These are phyloP conservation scores for Mallotus repandus DNA, from an alignment of 441 rosid genomes.

Conservation along the genomic window DNA sequence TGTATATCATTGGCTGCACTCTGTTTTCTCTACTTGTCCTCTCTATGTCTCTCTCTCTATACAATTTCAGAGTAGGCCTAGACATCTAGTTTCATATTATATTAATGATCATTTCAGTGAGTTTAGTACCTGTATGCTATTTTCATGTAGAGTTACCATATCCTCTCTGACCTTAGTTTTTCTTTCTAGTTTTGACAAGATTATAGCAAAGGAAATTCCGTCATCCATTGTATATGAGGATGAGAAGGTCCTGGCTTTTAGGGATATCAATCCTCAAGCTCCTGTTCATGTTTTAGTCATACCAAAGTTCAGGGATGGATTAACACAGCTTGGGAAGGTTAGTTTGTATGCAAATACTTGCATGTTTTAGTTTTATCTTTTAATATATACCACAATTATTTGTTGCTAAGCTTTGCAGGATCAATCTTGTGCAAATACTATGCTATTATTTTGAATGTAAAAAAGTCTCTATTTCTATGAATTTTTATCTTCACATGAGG, in stretches of 20 bases:
- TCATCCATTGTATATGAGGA: constrained; percentile 87
- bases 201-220: constrained; percentile 81
- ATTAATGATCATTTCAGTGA: background rate
- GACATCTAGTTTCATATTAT: background rate
- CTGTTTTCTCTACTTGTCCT: background rate
- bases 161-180: background rate
- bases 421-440: too few relatives aligned
- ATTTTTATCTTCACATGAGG: too few relatives aligned
- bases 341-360: background rate
- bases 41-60: background rate
- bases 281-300: constrained; percentile 91
- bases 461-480: too few relatives aligned
- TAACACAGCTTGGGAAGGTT: constrained; percentile 74
- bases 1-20: background rate
- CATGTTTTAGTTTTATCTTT: background rate
- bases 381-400: too few relatives aligned
- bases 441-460: too few relatives aligned
- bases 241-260: constrained; percentile 82
- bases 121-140: background rate
- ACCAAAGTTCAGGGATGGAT: constrained; percentile 82
- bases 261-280: constrained; percentile 75
- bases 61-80: background rate
- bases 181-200: constrained; percentile 70
- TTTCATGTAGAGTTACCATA: background rate
- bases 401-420: too few relatives aligned